These are phyloP conservation scores for Penicillium sp. DNA, from an alignment of 2,329 filamentous ascomycete species.

Conservation along the genomic window DNA sequence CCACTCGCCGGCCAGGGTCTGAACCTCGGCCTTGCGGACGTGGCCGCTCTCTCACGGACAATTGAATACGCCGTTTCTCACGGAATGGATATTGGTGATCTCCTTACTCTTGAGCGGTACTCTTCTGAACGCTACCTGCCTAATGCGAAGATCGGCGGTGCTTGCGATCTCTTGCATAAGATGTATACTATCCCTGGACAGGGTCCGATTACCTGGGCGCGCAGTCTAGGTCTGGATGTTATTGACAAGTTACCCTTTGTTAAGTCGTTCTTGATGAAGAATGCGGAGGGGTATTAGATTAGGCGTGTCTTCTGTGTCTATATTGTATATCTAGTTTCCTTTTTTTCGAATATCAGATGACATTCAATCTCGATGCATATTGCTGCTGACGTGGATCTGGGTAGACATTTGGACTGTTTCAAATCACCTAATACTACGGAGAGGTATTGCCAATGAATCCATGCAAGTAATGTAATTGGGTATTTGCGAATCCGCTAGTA, in stretches of 20 bases:
- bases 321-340: constrained; percentile 19
- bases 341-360: background rate
- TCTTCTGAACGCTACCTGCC: constrained; percentile 72
- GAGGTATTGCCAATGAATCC: background rate
- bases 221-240: constrained; percentile 69
- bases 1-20: constrained; percentile 91
- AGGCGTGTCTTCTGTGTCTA: constrained; percentile 4
- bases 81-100: constrained; percentile 80
- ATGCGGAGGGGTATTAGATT: constrained; percentile 43
- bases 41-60: constrained; percentile 68
- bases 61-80: constrained; percentile 73
- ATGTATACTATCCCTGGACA: constrained; percentile 71
- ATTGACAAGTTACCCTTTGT: constrained; percentile 70
- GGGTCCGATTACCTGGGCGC: constrained; percentile 72
- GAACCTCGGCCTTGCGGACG: constrained; percentile 88
- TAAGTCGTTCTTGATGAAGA: constrained; percentile 82
- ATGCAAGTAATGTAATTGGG: constrained; percentile 8
- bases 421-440: background rate
- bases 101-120: constrained; percentile 76
- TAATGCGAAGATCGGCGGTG: constrained; percentile 74
- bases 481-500: constrained; percentile 6
- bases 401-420: background rate
- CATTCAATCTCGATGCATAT: background rate
- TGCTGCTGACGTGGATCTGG: no score
- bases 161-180: constrained; percentile 86